These are phyloP conservation scores for Xylogone sp. DNA, from an alignment of 2,329 filamentous ascomycete species.

Conservation along the genomic window DNA sequence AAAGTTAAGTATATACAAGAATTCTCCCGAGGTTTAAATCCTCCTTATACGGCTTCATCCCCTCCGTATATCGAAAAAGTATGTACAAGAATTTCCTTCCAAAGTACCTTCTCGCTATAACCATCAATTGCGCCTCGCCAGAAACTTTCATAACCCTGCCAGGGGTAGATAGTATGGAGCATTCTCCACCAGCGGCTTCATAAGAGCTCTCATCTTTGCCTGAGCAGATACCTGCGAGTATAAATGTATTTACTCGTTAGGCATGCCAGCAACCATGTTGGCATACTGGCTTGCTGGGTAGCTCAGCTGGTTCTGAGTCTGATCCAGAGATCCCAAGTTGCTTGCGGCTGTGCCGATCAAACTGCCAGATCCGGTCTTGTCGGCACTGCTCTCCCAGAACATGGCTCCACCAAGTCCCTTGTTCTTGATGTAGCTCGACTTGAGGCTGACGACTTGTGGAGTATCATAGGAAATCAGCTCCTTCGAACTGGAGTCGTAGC, in stretches of 20 bases:
- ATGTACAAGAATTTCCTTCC: too few relatives aligned
- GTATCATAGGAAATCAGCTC: constrained; percentile 73
- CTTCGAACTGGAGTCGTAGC: constrained; percentile 56
- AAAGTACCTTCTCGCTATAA: too few relatives aligned
- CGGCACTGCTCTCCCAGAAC: constrained; percentile 81
- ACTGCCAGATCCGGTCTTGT: constrained; percentile 55
- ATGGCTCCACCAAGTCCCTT: constrained; percentile 69
- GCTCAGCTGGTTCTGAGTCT: constrained; percentile 43
- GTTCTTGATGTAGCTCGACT: constrained; percentile 61
- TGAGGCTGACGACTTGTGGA: constrained; percentile 53
- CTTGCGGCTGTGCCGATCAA: constrained; percentile 50
- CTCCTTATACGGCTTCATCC: too few relatives aligned
- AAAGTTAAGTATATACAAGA: too few relatives aligned
- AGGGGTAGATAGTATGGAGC: too few relatives aligned
- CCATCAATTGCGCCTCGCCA: too few relatives aligned
- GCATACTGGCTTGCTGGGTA: constrained; percentile 53
- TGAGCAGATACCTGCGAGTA: too few relatives aligned
- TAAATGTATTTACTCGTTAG: constrained; percentile 25
- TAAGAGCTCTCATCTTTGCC: neutral
- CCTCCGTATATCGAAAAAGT: too few relatives aligned
- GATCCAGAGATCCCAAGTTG: constrained; percentile 39
- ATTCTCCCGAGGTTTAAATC: too few relatives aligned
- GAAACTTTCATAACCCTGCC: too few relatives aligned
- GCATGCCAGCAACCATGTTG: constrained; percentile 43
- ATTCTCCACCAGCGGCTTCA: neutral